Evolutionary conservation across 176 grass and related monocot genomes (phyloP).

Genomic region (Pontederia crassipes): DNA sequence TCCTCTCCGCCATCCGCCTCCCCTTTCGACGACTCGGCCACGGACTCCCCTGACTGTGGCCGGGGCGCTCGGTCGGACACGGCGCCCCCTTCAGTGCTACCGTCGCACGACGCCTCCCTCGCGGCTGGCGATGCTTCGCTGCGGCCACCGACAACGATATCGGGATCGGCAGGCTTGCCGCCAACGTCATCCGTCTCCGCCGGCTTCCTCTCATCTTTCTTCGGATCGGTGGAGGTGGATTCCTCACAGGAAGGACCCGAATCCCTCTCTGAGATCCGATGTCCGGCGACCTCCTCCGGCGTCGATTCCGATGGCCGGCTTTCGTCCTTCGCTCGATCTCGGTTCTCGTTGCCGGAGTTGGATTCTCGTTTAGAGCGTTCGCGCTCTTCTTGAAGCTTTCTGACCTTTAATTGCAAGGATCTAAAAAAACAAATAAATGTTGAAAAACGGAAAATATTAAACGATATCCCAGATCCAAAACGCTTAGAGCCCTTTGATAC

Average conservation of each 20-base stretch:
- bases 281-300: conserved; percentile 15
- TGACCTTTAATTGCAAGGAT: conserved; percentile 78
- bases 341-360: conserved; percentile 22
- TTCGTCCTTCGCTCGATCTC: conserved; percentile 25
- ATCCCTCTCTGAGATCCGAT: conserved; percentile 37
- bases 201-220: conserved; percentile 7
- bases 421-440: conserved; percentile 31
- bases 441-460: conserved; percentile 13
- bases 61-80: not conserved
- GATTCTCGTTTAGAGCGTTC: conserved; percentile 23
- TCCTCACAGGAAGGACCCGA: conserved; percentile 64
- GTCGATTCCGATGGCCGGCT: conserved; percentile 13
- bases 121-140: conserved; percentile 5
- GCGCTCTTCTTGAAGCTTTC: conserved; percentile 53
- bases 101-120: conserved; percentile 13
- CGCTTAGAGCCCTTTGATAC: conserved; percentile 23
- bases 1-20: not conserved
- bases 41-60: conserved; percentile 48
- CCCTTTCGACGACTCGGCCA: conserved; percentile 47
- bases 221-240: conserved; percentile 83
- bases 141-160: not conserved
- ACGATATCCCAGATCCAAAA: not conserved
- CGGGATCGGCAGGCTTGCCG: not conserved
- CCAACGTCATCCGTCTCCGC: not conserved
- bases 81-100: conserved; percentile 10